Evolutionary conservation across 1,284 basidiomycete genomes (phyloP), one percentile per base, ranked within the genome.

Genomic region (Sanghuangporus weigelae): DNA sequence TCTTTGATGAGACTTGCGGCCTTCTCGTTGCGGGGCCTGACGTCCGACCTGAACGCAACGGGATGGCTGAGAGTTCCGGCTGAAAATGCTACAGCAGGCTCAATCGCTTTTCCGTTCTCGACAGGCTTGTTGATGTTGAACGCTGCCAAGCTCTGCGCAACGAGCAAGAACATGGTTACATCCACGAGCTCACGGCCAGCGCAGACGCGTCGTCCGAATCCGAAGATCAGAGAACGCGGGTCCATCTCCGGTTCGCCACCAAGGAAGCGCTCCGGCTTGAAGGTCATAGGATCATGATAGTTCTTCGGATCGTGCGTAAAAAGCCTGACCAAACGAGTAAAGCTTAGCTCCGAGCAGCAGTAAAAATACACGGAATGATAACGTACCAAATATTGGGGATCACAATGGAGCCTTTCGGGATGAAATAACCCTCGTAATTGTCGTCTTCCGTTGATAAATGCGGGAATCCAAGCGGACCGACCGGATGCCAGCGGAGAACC

Each of bases 401-500:
- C 31, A 68, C 23, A 4, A 64, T 35, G 8, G 66, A 51, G 0
- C 66, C 67, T 59, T 67, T 67, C 7, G 66, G 66, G 42, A 68
- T 67, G 10, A 56, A 62, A 35, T 63, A 62, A n/a, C 64, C 66
- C 14, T 66, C 50, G 50, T 66, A 66, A 19, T 59, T 54, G 36
- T 66, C 62, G 36, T 68, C 66, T 40, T 67, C 64, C 3, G 53
- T 48, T 6, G 59, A 51, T 21, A 38, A 35, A 54, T 50, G 42
- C 19, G 48, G 58, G 12, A 62, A 36, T 5, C 75, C 71, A 21
- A 73, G 63, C 0, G 73, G 71, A 10, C 69, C 63, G 10, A 71
- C 71, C 8, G 69, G 67, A 38, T 72, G 67, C 75, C 76, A 80
- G 57, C 79, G 71, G 58, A 80, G 63, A 31, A 76, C 71, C 66